A percentile compares a stretch with the other conserved stretches of the same genome.
Conservation (phyloP, 2,329 filamentous ascomycete species). For the Hypoxylon sp. region DNA sequence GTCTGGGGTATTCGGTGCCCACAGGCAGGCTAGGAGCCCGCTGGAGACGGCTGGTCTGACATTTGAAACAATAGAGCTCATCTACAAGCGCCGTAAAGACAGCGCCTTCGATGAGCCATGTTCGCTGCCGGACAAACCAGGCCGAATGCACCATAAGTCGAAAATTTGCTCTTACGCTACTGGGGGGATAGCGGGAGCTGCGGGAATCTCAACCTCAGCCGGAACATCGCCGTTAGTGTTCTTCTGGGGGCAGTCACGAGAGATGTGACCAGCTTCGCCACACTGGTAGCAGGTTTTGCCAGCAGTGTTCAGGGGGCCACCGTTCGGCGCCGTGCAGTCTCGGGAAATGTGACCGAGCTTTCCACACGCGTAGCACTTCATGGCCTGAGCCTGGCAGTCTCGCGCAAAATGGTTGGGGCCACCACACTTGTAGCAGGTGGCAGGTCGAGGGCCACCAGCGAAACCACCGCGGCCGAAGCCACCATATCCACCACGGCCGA, state of each 20-base stretch:
- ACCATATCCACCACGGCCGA: slow-evolving; percentile 78
- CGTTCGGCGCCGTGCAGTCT: slow-evolving; percentile 97
- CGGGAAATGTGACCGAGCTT: slow-evolving; percentile 93
- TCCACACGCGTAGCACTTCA: slow-evolving; percentile 98
- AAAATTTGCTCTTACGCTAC: slow-evolving; percentile 49
- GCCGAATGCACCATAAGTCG: slow-evolving; percentile 18
- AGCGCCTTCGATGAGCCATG: slow-evolving; percentile 17
- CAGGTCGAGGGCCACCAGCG: slow-evolving; percentile 75
- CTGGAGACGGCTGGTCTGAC: slow-evolving; percentile 6
- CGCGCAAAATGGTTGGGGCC: slow-evolving; percentile 98
- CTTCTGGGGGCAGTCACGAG: slow-evolving; percentile 91
- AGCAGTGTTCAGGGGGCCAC: slow-evolving; percentile 92
- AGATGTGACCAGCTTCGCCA: slow-evolving; percentile 95
- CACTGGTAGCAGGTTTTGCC: slow-evolving; percentile 99
- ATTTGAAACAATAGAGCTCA: slow-evolving; percentile 13
- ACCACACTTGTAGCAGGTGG: slow-evolving; percentile 82
- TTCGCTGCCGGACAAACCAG: slow-evolving; percentile 15
- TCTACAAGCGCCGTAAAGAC: slow-evolving; percentile 10
- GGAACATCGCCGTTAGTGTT: slow-evolving; percentile 65
- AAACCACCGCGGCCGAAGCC: slow-evolving; percentile 79
- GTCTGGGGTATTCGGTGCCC: slow-evolving; percentile 23
- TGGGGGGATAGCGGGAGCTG: slow-evolving; percentile 51
- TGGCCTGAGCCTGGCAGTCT: slow-evolving; percentile 97
- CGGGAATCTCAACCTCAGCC: slow-evolving; percentile 50
- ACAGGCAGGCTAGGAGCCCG: slow-evolving; percentile 6